Percentiles rank a stretch among this genome's conserved stretches.
phyloP scores from a whole-genome alignment of 805 yeast species.

The Suhomyces tanzawaensis region DNA sequence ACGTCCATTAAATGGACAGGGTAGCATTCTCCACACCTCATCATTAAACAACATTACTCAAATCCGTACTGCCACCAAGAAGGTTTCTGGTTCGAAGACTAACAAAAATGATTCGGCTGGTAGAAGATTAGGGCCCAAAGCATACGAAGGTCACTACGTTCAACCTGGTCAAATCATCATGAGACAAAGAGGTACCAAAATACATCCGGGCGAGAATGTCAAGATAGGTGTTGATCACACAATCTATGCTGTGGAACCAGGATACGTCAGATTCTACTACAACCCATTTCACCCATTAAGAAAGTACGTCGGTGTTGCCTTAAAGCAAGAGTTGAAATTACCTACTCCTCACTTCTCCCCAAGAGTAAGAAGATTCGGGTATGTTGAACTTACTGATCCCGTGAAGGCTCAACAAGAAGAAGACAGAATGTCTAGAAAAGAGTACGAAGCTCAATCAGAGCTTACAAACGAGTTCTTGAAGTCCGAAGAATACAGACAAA shows the following conservation, averaged over 20 bases:
- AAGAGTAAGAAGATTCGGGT: slow-evolving; percentile 80
- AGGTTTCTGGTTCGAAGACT: slow-evolving; percentile 93
- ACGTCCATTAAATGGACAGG: slow-evolving; percentile 1
- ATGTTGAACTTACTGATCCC: slow-evolving; percentile 49
- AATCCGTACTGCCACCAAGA: slow-evolving; percentile 88
- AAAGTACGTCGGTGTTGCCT: slow-evolving; percentile 84
- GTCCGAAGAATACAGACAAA: slow-evolving; percentile 42
- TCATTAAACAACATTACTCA: slow-evolving; percentile 22
- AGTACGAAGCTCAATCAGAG: slow-evolving; percentile 54
- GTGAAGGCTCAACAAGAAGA: slow-evolving; percentile 57
- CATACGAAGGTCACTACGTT: slow-evolving; percentile 73
- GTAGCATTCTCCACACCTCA: neutral
- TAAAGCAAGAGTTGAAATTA: slow-evolving; percentile 57
- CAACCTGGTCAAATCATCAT: slow-evolving; percentile 81
- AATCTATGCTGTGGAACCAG: slow-evolving; percentile 86
- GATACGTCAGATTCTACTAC: slow-evolving; percentile 83
- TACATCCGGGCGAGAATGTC: slow-evolving; percentile 91
- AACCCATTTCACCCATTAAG: slow-evolving; percentile 97
- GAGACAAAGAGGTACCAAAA: slow-evolving; percentile 93
- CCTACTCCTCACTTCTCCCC: slow-evolving; percentile 95
- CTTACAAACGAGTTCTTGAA: slow-evolving; percentile 39
- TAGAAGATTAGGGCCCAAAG: slow-evolving; percentile 89
- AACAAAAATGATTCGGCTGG: slow-evolving; percentile 94
- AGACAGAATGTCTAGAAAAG: slow-evolving; percentile 64
- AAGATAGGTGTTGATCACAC: slow-evolving; percentile 94